Evolutionary conservation across 2,329 filamentous ascomycete species (phyloP), one percentile per base, ranked within the genome.

Genomic region (Cercospora canescens): DNA sequence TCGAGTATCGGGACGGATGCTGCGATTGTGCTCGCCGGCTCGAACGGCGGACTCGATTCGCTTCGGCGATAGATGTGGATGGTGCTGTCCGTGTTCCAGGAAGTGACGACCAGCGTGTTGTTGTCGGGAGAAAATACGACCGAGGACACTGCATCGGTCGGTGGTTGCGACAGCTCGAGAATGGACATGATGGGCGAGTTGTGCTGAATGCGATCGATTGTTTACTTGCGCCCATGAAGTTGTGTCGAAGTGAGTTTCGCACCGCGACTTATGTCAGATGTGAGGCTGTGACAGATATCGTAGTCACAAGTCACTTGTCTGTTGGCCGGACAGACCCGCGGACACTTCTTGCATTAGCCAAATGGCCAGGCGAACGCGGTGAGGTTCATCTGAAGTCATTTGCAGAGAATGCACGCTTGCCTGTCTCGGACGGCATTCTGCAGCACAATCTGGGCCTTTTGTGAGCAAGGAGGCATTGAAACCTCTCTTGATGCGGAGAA

Each of bases 121-220:
- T 89, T 86, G n/a, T 89, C 88, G 37, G 93, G 91, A 70, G 94
- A 92, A 84, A 96, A 99, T 76, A 88, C 88, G 75, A 98, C 83
- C 26, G 93, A 86, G 56, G 94, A 96, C 74, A 98, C 91, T 73
- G 91, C 92, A 80, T 99, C 95, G 72, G 86, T 87, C 11, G 95
- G 95, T 55, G 93, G 89, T 73, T 92, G 88, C 67, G 89, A 85
- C 75, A 97, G 87, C 80, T 95, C 91, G 81, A 68, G 32, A 26
- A 69, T 34, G 37, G 60, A 63, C 65, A 67, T 67, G 24, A n/a
- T 58, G 60, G 32, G 32, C 16, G n/a, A 16, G 45, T 55, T 41
- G 14, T 60, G 52, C n/a, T 6, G 60, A 45, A 14, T 50, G 32
- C 41, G n/a, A 28, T 61, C n/a, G 28, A 34, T 61, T 61, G 59